phyloP scores from a whole-genome alignment of 768 basidiomycete species.

The Chalciporus pseudorubinellus region DNA sequence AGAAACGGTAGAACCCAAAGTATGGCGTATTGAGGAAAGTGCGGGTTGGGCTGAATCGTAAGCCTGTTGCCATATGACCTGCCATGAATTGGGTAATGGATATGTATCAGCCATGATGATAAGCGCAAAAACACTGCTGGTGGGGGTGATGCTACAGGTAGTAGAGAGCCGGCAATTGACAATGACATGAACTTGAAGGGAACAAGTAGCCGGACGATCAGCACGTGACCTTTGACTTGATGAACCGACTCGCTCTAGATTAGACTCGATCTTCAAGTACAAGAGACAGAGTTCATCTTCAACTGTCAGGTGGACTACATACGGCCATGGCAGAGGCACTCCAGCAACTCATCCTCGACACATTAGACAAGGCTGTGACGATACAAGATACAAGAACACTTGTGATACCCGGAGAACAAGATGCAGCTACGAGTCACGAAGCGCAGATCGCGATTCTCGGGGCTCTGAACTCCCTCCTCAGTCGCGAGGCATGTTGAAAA shows the following conservation, averaged over 20 bases:
- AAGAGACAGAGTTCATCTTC: background rate
- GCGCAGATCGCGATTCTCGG: slow-evolving; percentile 83
- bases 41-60: slow-evolving; percentile 62
- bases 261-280: background rate
- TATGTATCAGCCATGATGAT: slow-evolving; percentile 15
- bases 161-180: background rate
- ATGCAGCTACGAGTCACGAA: slow-evolving; percentile 62
- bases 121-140: background rate
- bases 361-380: slow-evolving; percentile 51
- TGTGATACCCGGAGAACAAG: slow-evolving; percentile 58
- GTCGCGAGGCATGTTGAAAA: slow-evolving; percentile 66
- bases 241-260: background rate
- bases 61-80: slow-evolving; percentile 52
- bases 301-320: slow-evolving; percentile 4
- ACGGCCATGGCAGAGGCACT: slow-evolving; percentile 67
- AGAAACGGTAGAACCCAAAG: slow-evolving; percentile 32
- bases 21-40: slow-evolving; percentile 46
- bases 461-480: slow-evolving; percentile 85
- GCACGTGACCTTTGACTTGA: slow-evolving; percentile 16
- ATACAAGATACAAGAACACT: slow-evolving; percentile 73
- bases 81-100: slow-evolving; percentile 14
- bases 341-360: slow-evolving; percentile 77
- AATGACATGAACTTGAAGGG: no score
- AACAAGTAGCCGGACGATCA: background rate
- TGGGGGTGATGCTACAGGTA: no score